Conservation (phyloP, 2,329 filamentous ascomycete genomes). For the Fusarium fracticaudum region DNA sequence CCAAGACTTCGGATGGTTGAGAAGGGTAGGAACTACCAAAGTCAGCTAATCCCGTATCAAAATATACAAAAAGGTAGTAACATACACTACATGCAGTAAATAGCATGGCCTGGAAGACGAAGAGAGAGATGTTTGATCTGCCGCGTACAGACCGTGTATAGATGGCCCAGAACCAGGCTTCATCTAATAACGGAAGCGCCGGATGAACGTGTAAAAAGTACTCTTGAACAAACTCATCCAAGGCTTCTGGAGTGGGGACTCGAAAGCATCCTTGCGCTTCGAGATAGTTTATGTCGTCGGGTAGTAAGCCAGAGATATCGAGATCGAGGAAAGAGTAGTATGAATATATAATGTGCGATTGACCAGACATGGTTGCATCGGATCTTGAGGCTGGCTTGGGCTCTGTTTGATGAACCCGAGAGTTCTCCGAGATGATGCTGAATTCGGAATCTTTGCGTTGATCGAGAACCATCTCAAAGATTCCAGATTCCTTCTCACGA, state of each 20-base stretch:
- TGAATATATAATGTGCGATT: constrained; percentile 23
- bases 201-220: background rate
- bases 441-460: background rate
- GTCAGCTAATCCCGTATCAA: too few species aligned
- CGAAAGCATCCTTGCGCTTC: constrained; percentile 22
- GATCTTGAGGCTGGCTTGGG: background rate
- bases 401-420: background rate
- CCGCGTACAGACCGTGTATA: background rate
- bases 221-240: background rate
- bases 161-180: constrained; percentile 19
- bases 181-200: background rate
- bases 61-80: too few species aligned
- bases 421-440: background rate
- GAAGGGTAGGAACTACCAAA: constrained; percentile 5
- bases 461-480: background rate
- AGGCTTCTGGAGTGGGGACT: constrained; percentile 9
- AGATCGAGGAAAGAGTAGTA: constrained; percentile 14
- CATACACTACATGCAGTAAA: constrained; percentile 24
- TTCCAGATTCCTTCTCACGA: background rate
- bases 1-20: constrained; percentile 8
- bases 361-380: background rate
- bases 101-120: constrained; percentile 27
- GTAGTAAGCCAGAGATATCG: constrained; percentile 7
- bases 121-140: background rate
- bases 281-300: constrained; percentile 21